Evolutionary conservation across 805 yeast genomes (phyloP), one percentile per base, ranked within the genome.

Genomic region (Ogataea paradorogensis): DNA sequence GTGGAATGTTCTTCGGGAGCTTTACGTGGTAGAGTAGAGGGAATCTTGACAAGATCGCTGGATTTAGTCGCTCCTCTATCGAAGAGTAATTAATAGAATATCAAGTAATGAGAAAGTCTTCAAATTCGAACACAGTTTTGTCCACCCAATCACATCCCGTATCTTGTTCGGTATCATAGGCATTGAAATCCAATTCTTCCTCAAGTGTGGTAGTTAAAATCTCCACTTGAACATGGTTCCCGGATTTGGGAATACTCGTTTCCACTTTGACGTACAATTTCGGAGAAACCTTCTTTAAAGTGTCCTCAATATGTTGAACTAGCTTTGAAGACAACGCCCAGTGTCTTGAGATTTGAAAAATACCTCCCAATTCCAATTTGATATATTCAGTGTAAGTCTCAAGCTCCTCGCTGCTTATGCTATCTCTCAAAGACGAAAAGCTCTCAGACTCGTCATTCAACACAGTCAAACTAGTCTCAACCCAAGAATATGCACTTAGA

Each of bases 51-150:
- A 30, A 74, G 95, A 47, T 95, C 95, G 11, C 73, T 83, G 38
- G 84, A 76, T 29, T 67, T 93, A 32, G 93, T 87, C 2, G 89
- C 96, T 9, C 96, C 98, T 2, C 67, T 91, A 24, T 76, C 88
- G 33, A 78, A 43, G 21, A 14, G 13, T 9, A 31, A 14, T 16
- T 28, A 18, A 41, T 22, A n/a, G 25, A n/a, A 18, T 18, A 18
- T 36, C 26, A 42, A 15, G 35, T 29, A 22, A 58, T 34, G 22
- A 56, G 46, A 32, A 56, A 56, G 7, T 53, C 61, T 30, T 59
- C 67, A 48, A 57, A 68, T 33, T 69, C 73, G 35, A 71, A 58
- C 35, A 62, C 61, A 45, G 66, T 62, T 39, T 72, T 74, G 50
- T 74, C 80, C 32, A 74, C 73, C 79, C 80, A 74, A 47, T 74